phyloP scores from a whole-genome alignment of 495 filamentous ascomycete species.

The Hyphodiscus hymeniophilus region DNA sequence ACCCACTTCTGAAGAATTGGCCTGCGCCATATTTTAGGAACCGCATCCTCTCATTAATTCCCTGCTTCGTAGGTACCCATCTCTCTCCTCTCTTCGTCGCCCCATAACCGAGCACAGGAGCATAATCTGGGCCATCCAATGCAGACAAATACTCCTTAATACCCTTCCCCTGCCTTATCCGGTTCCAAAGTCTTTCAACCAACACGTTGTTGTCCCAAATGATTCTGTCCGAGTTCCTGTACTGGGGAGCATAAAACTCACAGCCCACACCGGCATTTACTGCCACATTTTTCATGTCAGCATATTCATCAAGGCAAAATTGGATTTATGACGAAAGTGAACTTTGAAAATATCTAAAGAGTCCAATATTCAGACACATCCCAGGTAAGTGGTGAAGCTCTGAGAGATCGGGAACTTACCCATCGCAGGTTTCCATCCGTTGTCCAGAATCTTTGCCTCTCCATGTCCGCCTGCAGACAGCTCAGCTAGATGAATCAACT shows the following conservation, averaged over 20 bases:
- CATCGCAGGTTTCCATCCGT: conserved; percentile 53
- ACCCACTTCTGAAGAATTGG: conserved; percentile 63
- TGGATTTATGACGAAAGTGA: too few species aligned
- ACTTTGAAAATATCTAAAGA: too few species aligned
- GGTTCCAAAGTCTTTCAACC: conserved; percentile 50
- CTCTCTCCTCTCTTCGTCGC: conserved; percentile 24
- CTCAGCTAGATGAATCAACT: conserved; percentile 50
- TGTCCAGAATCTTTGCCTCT: conserved; percentile 14
- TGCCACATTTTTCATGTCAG: too few species aligned
- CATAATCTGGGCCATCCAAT: conserved; percentile 14
- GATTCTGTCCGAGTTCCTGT: conserved; percentile 60
- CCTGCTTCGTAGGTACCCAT: conserved; percentile 40
- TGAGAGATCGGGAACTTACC: too few species aligned
- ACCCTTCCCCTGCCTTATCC: conserved; percentile 25
- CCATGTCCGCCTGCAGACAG: conserved; percentile 25
- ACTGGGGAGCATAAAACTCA: conserved; percentile 46
- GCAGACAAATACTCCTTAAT: conserved; percentile 18
- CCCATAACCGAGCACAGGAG: neutral
- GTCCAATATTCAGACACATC: too few species aligned
- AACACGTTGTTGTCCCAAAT: conserved; percentile 61
- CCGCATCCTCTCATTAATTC: conserved; percentile 70
- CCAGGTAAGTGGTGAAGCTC: too few species aligned
- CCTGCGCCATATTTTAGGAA: conserved; percentile 73
- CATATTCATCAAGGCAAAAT: too few species aligned
- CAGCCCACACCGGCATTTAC: conserved; percentile 59